These are phyloP conservation scores for Xylariales sp. DNA, from an alignment of 2,329 filamentous ascomycete species.

Conservation along the genomic window DNA sequence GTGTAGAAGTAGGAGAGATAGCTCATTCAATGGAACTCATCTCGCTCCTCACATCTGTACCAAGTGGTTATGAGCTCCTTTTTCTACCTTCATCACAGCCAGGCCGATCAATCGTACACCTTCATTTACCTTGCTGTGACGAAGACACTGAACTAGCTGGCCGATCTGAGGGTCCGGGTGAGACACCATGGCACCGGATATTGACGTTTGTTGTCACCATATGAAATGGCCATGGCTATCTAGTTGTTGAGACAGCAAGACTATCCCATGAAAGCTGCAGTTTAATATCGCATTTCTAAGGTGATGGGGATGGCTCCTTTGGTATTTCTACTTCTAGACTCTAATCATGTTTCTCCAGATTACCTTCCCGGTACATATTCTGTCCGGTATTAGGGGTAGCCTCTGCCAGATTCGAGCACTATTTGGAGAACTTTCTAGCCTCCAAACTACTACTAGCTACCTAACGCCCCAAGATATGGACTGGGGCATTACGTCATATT, in stretches of 20 bases:
- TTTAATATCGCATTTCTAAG: not conserved
- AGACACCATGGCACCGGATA: too few relatives aligned
- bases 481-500: slow-evolving; percentile 14
- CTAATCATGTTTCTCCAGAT: not conserved
- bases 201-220: slow-evolving; percentile 5
- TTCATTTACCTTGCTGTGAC: too few relatives aligned
- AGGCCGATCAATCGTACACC: too few relatives aligned
- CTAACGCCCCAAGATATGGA: not conserved
- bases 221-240: not conserved
- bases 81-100: too few relatives aligned
- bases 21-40: too few relatives aligned
- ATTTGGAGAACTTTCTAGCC: not conserved
- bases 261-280: not conserved
- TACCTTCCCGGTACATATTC: not conserved
- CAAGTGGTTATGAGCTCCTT: too few relatives aligned
- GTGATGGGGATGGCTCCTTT: not conserved
- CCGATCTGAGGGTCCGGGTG: too few relatives aligned
- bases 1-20: too few relatives aligned
- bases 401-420: too few relatives aligned
- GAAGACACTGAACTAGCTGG: too few relatives aligned
- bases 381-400: not conserved
- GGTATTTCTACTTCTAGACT: not conserved
- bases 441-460: too few relatives aligned
- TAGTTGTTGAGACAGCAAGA: not conserved
- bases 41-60: too few relatives aligned